These are phyloP conservation scores for Candida manassasensis DNA, from an alignment of 805 yeast species.

Conservation along the genomic window DNA sequence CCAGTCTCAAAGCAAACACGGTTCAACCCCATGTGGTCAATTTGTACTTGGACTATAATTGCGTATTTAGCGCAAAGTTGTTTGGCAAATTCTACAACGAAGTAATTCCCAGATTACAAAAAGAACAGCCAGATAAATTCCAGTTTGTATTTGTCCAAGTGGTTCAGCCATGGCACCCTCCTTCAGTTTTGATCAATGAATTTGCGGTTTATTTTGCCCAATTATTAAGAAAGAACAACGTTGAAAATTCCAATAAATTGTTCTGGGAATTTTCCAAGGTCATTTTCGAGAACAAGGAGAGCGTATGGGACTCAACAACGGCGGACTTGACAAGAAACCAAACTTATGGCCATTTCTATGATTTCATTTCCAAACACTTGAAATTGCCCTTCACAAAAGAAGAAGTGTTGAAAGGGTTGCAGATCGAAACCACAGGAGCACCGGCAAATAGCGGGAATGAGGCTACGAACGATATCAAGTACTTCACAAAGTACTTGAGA, in stretches of 20 bases:
- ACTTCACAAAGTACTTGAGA: constrained; percentile 67
- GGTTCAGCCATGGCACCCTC: constrained; percentile 90
- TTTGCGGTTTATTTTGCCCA: constrained; percentile 67
- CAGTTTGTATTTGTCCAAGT: constrained; percentile 66
- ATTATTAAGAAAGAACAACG: constrained; percentile 41
- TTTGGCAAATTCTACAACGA: constrained; percentile 50
- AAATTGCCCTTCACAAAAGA: constrained; percentile 26
- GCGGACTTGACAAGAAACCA: constrained; percentile 51
- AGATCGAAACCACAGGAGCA: constrained; percentile 20
- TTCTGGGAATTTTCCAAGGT: constrained; percentile 49
- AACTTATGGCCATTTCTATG: constrained; percentile 49
- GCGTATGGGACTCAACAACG: constrained; percentile 60
- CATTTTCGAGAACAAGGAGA: constrained; percentile 50
- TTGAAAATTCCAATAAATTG: constrained; percentile 14
- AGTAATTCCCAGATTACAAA: constrained; percentile 49
- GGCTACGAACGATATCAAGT: constrained; percentile 61
- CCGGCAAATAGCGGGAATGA: constrained; percentile 52
- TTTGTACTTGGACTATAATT: constrained; percentile 68
- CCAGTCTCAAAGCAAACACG: constrained; percentile 11
- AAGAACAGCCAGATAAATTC: constrained; percentile 44
- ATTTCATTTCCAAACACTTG: constrained; percentile 27
- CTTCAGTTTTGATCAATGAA: constrained; percentile 64
- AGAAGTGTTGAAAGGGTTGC: constrained; percentile 34
- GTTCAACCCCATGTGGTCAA: constrained; percentile 46
- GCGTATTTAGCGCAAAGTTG: constrained; percentile 68